These are phyloP conservation scores for Globisporangium nodosum DNA, from an alignment of 352 stramenopile species.

Conservation along the genomic window DNA sequence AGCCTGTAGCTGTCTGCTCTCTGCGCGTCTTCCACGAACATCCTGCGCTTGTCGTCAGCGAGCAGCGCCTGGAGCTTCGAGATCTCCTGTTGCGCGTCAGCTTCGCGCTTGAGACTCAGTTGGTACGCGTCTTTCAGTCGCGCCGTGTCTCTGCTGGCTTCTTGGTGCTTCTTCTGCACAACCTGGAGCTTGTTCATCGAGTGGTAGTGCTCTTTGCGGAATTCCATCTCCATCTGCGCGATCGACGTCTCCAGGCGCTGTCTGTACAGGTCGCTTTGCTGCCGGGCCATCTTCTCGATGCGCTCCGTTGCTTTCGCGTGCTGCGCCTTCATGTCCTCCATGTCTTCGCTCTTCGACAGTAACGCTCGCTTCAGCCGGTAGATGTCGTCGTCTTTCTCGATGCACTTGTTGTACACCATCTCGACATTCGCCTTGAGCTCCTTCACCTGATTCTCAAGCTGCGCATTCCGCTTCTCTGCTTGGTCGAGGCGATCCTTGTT, in stretches of 20 bases:
- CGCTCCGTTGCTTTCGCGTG: constrained; percentile 41
- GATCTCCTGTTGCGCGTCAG: constrained; percentile 29
- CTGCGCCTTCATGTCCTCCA: constrained; percentile 43
- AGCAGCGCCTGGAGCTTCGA: constrained; percentile 39
- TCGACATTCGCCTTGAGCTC: constrained; percentile 44
- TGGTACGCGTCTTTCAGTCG: constrained; percentile 44
- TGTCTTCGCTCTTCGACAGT: constrained; percentile 32
- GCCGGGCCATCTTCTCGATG: constrained; percentile 43
- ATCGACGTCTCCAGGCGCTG: constrained; percentile 48
- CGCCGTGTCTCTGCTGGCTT: constrained; percentile 24
- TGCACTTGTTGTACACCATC: constrained; percentile 40
- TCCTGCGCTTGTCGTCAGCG: constrained; percentile 40
- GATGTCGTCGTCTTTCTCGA: constrained; percentile 53
- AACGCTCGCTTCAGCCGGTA: constrained; percentile 46
- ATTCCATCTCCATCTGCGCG: constrained; percentile 67
- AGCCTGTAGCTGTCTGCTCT: constrained; percentile 39
- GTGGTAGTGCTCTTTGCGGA: constrained; percentile 53
- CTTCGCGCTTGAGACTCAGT: constrained; percentile 42
- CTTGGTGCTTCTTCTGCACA: constrained; percentile 43
- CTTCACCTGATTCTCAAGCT: constrained; percentile 38
- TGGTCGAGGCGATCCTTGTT: constrained; percentile 33
- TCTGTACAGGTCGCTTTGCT: constrained; percentile 57
- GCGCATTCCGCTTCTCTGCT: constrained; percentile 18
- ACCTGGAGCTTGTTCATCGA: constrained; percentile 35
- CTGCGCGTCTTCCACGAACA: constrained; percentile 39